These are phyloP conservation scores for Haematococcus sp. DNA, from an alignment of 139 green algal species.

Conservation along the genomic window DNA sequence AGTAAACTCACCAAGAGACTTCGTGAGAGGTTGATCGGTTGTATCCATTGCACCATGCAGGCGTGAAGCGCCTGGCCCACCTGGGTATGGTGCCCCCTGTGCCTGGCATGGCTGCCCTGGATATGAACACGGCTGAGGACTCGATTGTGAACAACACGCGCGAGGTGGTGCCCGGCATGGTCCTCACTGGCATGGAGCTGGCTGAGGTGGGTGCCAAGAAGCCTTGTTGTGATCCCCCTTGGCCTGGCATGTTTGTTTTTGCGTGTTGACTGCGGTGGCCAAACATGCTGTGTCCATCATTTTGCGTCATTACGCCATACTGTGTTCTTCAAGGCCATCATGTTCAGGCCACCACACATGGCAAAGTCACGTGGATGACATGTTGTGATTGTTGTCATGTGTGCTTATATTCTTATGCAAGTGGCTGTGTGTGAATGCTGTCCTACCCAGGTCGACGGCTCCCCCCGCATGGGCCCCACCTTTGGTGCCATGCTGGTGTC, in stretches of 20 bases:
- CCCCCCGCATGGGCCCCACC: slow-evolving; percentile 92
- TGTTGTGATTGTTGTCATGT: too few species aligned
- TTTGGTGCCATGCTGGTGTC: slow-evolving; percentile 95
- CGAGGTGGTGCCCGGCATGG: slow-evolving; percentile 86
- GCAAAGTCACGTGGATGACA: too few species aligned
- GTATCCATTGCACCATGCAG: slow-evolving; percentile 2
- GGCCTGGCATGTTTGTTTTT: too few species aligned
- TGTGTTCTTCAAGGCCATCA: too few species aligned
- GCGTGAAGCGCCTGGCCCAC: slow-evolving; percentile 86
- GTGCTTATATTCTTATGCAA: too few species aligned
- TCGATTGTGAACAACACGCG: slow-evolving; percentile 74
- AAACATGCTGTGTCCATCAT: too few species aligned
- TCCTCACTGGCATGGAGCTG: slow-evolving; percentile 96
- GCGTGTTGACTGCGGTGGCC: too few species aligned
- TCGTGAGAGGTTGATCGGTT: too few species aligned
- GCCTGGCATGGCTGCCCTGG: slow-evolving; percentile 92
- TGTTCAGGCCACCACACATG: too few species aligned
- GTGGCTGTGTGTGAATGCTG: too few species aligned
- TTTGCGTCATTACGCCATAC: too few species aligned
- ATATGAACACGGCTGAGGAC: slow-evolving; percentile 97
- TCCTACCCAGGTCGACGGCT: slow-evolving; percentile 54
- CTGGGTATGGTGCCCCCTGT: slow-evolving; percentile 83
- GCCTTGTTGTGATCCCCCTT: neutral
- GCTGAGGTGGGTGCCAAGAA: slow-evolving; percentile 35
- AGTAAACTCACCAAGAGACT: too few species aligned